Percentiles rank a stretch among this genome's conserved stretches.
phyloP scores from a whole-genome alignment of 441 rosid species.

The Croton setiger region DNA sequence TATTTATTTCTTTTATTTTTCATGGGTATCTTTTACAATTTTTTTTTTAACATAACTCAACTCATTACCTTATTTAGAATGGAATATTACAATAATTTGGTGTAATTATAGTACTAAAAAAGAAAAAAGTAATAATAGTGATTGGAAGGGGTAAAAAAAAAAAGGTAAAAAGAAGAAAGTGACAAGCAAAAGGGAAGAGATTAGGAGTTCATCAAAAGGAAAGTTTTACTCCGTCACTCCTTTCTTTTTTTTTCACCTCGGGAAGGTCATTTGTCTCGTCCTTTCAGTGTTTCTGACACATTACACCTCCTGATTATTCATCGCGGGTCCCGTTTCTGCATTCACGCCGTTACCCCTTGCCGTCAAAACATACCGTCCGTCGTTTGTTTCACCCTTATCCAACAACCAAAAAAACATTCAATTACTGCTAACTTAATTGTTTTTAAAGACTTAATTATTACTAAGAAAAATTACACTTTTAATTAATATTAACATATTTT shows the following conservation, averaged over 20 bases:
- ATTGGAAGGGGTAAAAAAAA: neutral
- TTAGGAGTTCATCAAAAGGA: neutral
- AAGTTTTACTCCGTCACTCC: neutral
- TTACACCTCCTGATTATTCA: neutral
- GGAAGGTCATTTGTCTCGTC: slow-evolving; percentile 16
- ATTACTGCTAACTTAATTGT: too few species aligned
- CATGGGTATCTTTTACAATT: too few species aligned
- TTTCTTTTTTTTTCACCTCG: slow-evolving; percentile 8
- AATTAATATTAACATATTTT: too few species aligned
- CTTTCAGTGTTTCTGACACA: neutral
- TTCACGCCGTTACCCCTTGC: slow-evolving; percentile 34
- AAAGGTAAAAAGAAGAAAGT: neutral
- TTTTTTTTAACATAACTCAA: too few species aligned
- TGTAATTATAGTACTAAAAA: too few species aligned
- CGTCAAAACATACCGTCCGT: too few species aligned
- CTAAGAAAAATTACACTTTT: too few species aligned
- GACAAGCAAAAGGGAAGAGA: neutral
- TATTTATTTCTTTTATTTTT: too few species aligned
- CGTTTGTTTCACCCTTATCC: neutral
- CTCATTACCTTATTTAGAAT: too few species aligned
- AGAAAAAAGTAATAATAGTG: neutral
- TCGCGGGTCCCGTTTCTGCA: slow-evolving; percentile 5
- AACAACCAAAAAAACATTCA: too few species aligned
- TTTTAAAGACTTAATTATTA: too few species aligned
- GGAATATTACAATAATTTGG: too few species aligned